Conservation (phyloP, 2,329 filamentous ascomycete species). For the Cercospora sp. region DNA sequence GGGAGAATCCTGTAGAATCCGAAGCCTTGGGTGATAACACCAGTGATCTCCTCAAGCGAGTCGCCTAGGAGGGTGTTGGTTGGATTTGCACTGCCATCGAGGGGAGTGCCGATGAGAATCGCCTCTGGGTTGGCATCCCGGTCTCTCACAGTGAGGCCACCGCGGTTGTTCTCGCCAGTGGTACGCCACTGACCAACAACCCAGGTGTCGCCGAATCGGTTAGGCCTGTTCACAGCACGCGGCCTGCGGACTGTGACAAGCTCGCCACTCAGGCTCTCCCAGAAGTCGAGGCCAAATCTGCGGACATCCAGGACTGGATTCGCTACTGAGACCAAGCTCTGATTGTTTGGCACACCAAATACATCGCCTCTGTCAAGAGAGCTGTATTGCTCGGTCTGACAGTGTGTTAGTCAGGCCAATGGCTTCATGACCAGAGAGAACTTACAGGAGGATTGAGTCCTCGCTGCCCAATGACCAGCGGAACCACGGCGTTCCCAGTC, state of each 20-base stretch:
- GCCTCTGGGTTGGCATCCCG: conserved; percentile 69
- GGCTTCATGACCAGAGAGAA: no score
- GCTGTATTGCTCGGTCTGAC: conserved; percentile 57
- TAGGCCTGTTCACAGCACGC: conserved; percentile 60
- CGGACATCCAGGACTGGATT: conserved; percentile 64
- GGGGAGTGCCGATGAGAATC: conserved; percentile 63
- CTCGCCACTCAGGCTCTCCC: conserved; percentile 68
- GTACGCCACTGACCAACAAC: conserved; percentile 64
- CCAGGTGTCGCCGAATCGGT: conserved; percentile 68
- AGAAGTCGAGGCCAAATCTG: conserved; percentile 69
- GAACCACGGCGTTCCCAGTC: conserved; percentile 54
- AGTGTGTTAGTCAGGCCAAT: not conserved
- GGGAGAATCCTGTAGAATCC: conserved; percentile 71
- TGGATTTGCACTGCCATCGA: conserved; percentile 65
- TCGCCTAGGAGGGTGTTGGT: conserved; percentile 64
- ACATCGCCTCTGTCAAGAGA: conserved; percentile 65
- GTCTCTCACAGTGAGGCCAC: conserved; percentile 63
- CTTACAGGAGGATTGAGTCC: conserved; percentile 52
- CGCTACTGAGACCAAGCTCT: conserved; percentile 55
- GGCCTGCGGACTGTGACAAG: conserved; percentile 63
- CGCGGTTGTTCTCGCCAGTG: conserved; percentile 62
- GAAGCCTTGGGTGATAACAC: conserved; percentile 65
- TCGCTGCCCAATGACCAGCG: conserved; percentile 62
- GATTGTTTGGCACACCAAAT: conserved; percentile 64
- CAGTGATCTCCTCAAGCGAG: conserved; percentile 63